Evolutionary conservation across 305 asterid genomes (phyloP).

Genomic region (Solanum hybrid): DNA sequence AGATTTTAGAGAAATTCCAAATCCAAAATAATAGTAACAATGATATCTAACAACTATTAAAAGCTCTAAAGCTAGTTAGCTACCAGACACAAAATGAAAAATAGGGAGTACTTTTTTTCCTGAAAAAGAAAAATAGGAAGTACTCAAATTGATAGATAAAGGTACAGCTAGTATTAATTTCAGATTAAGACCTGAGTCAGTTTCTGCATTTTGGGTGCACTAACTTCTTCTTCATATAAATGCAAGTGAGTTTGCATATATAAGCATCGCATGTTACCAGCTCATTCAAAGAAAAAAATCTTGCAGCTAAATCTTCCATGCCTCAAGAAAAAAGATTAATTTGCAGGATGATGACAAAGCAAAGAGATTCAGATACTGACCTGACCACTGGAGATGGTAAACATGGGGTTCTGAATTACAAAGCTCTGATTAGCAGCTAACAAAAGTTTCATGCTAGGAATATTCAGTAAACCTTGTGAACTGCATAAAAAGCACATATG

Average conservation of each 20-base stretch:
- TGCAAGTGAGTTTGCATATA: neutral
- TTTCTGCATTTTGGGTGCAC: neutral
- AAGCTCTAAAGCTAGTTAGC: neutral
- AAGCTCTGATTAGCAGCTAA: slow-evolving; percentile 61
- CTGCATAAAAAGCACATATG: slow-evolving; percentile 29
- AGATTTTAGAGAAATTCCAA: neutral
- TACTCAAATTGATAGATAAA: neutral
- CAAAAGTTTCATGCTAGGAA: slow-evolving; percentile 48
- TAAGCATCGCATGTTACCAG: neutral
- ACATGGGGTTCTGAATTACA: slow-evolving; percentile 42
- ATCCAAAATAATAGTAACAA: neutral
- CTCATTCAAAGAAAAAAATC: neutral
- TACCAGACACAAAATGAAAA: neutral
- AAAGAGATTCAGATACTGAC: slow-evolving; percentile 19
- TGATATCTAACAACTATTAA: neutral
- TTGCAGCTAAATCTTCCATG: neutral
- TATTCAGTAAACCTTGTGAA: slow-evolving; percentile 24
- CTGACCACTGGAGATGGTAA: slow-evolving; percentile 39
- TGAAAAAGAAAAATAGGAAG: neutral
- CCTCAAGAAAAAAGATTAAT: neutral
- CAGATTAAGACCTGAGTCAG: neutral
- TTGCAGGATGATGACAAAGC: neutral
- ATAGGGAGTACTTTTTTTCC: neutral
- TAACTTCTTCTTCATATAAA: neutral
- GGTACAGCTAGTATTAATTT: neutral